These are phyloP conservation scores for Diaporthe aspalathi DNA, from an alignment of 2,329 filamentous ascomycete species.

Conservation along the genomic window DNA sequence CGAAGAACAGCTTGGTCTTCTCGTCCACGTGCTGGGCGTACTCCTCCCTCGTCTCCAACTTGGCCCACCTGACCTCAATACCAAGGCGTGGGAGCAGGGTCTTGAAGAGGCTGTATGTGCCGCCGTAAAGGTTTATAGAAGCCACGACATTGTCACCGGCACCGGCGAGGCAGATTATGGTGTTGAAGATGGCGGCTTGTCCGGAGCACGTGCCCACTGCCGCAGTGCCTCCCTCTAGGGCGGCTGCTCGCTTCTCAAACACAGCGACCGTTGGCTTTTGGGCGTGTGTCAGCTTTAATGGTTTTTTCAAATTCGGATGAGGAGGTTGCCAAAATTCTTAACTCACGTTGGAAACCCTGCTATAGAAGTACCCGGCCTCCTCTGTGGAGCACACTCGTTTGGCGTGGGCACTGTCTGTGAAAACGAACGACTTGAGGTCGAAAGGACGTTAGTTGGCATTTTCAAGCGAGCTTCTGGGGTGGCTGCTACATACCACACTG, in stretches of 20 bases:
- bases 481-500: not conserved
- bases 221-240: constrained; percentile 90
- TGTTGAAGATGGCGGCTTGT: constrained; percentile 92
- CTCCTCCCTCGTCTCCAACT: constrained; percentile 81
- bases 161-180: constrained; percentile 83
- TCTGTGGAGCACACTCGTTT: constrained; percentile 13
- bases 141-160: constrained; percentile 93
- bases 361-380: constrained; percentile 26
- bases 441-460: not conserved
- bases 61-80: constrained; percentile 87
- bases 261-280: constrained; percentile 88
- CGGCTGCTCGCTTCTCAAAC: constrained; percentile 96
- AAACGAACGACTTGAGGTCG: constrained; percentile 1
- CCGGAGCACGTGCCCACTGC: constrained; percentile 88
- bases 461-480: too few species aligned
- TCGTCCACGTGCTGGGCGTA: constrained; percentile 88
- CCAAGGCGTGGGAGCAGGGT: constrained; percentile 89
- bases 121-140: constrained; percentile 91
- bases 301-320: rapidly evolving
- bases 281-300: not conserved
- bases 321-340: rapidly evolving
- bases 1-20: constrained; percentile 90
- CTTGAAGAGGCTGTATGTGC: constrained; percentile 98
- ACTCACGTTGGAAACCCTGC: constrained; percentile 18
- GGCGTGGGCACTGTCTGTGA: constrained; percentile 25